Evolutionary conservation across 345 rosid species (phyloP).

Genomic region (Eucalyptus pumila): DNA sequence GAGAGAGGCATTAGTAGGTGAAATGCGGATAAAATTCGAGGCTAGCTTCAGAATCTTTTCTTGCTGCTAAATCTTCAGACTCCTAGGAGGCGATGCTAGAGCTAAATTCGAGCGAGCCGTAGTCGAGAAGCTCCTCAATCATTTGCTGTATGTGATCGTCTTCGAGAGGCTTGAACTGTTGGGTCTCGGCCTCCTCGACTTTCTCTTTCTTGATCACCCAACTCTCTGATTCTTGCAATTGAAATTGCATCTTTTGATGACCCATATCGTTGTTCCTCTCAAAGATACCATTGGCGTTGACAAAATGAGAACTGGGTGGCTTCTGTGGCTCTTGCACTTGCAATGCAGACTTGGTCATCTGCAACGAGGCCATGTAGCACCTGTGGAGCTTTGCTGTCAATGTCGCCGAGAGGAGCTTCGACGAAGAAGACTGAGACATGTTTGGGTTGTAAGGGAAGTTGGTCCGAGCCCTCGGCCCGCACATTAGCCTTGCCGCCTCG

Average conservation of each 20-base stretch:
- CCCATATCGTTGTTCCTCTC: slow-evolving; percentile 6
- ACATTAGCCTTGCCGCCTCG: slow-evolving; percentile 97
- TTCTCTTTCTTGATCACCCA: slow-evolving; percentile 29
- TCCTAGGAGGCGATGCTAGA: slow-evolving; percentile 16
- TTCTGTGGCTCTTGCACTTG: slow-evolving; percentile 3
- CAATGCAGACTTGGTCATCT: slow-evolving; percentile 51
- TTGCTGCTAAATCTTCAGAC: neutral
- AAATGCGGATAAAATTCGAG: neutral
- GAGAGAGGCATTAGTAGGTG: slow-evolving; percentile 1
- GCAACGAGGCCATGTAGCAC: slow-evolving; percentile 94
- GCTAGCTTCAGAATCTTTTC: neutral
- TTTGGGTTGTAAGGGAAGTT: slow-evolving; percentile 84
- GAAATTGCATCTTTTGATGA: neutral
- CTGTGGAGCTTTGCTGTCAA: slow-evolving; percentile 83
- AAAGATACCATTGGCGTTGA: slow-evolving; percentile 4
- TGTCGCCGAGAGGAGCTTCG: slow-evolving; percentile 87
- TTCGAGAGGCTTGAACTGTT: slow-evolving; percentile 43
- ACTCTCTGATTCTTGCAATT: slow-evolving; percentile 14
- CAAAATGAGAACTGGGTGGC: slow-evolving; percentile 3
- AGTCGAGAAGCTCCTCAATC: slow-evolving; percentile 83
- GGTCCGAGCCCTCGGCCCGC: slow-evolving; percentile 89
- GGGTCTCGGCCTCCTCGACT: neutral
- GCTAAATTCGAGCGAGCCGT: slow-evolving; percentile 76
- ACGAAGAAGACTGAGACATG: slow-evolving; percentile 50
- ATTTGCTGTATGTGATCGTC: slow-evolving; percentile 93